Percentiles rank a stretch among this genome's conserved stretches.
Conservation (phyloP, 352 stramenopile genomes). For the Pythium phragmitis region DNA sequence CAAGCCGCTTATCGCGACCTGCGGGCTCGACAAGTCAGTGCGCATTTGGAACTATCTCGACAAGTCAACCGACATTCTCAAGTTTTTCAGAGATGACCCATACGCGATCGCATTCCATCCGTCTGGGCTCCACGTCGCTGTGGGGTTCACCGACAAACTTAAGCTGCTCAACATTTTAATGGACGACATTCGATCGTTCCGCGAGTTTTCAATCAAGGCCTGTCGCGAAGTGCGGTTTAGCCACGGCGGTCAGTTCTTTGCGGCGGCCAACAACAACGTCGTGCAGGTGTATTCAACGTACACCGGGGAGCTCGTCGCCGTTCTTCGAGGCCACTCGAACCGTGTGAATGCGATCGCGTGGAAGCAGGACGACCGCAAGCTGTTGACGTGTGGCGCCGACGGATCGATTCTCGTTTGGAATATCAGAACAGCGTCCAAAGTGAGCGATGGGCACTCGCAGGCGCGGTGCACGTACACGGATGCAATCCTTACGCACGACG, state of each 20-base stretch:
- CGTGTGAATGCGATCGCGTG: constrained; percentile 78
- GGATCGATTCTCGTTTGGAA: constrained; percentile 81
- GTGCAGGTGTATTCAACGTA: constrained; percentile 87
- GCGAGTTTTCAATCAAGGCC: constrained; percentile 91
- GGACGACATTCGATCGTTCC: constrained; percentile 90
- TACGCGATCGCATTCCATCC: constrained; percentile 90
- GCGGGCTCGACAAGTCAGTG: constrained; percentile 88
- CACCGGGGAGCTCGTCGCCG: constrained; percentile 64
- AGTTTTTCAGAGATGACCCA: constrained; percentile 90
- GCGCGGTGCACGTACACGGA: constrained; percentile 75
- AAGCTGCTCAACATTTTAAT: constrained; percentile 94
- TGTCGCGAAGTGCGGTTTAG: constrained; percentile 92
- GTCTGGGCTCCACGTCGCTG: constrained; percentile 83
- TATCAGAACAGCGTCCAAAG: constrained; percentile 65
- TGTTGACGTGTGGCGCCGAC: constrained; percentile 77
- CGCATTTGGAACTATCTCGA: constrained; percentile 95
- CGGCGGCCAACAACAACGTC: constrained; percentile 86
- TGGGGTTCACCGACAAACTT: constrained; percentile 93
- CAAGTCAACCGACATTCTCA: constrained; percentile 90
- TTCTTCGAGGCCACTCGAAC: constrained; percentile 81
- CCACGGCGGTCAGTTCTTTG: constrained; percentile 90
- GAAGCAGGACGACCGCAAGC: constrained; percentile 74
- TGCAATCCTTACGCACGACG: constrained; percentile 53
- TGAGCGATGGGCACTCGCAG: constrained; percentile 77
- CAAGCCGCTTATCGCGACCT: constrained; percentile 91